phyloP scores from a whole-genome alignment of 2,329 filamentous ascomycete species.

The Dactylella cylindrospora region DNA sequence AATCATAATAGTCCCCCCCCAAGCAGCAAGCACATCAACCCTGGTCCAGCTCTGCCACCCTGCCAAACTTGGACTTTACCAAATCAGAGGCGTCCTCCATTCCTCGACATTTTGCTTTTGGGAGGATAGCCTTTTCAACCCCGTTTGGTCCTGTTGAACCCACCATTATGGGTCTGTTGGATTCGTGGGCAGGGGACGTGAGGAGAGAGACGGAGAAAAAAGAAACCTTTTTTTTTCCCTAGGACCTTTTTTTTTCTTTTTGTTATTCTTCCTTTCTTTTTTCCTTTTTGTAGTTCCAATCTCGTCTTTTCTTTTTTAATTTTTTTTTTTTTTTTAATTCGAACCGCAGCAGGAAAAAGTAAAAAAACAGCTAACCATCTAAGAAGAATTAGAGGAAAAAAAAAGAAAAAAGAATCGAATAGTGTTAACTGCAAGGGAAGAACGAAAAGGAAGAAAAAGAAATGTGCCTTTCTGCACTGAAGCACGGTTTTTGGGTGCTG shows the following conservation, averaged over 20 bases:
- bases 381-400: slow-evolving; percentile 26
- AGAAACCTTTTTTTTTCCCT: slow-evolving; percentile 22
- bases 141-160: too few species aligned
- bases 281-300: slow-evolving; percentile 17
- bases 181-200: too few species aligned
- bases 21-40: too few species aligned
- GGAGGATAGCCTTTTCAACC: too few species aligned
- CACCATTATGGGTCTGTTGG: too few species aligned
- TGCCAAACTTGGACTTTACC: slow-evolving; percentile 30
- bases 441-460: slow-evolving; percentile 24
- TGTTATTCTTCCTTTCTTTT: slow-evolving; percentile 9
- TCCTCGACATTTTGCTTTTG: slow-evolving; percentile 30
- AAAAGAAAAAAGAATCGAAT: slow-evolving; percentile 9
- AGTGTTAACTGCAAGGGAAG: slow-evolving; percentile 25
- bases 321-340: slow-evolving; percentile 7
- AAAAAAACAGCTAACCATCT: slow-evolving; percentile 4
- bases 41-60: slow-evolving; percentile 35
- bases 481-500: slow-evolving; percentile 17
- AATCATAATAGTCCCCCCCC: too few species aligned
- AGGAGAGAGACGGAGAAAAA: too few species aligned
- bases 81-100: slow-evolving; percentile 36
- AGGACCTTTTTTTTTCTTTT: slow-evolving; percentile 2
- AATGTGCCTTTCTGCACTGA: slow-evolving; percentile 23
- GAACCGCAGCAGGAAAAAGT: slow-evolving; percentile 22
- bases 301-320: slow-evolving; percentile 2